Conservation (phyloP, 2,329 filamentous ascomycete species). For the Stemphylium lycopersici region DNA sequence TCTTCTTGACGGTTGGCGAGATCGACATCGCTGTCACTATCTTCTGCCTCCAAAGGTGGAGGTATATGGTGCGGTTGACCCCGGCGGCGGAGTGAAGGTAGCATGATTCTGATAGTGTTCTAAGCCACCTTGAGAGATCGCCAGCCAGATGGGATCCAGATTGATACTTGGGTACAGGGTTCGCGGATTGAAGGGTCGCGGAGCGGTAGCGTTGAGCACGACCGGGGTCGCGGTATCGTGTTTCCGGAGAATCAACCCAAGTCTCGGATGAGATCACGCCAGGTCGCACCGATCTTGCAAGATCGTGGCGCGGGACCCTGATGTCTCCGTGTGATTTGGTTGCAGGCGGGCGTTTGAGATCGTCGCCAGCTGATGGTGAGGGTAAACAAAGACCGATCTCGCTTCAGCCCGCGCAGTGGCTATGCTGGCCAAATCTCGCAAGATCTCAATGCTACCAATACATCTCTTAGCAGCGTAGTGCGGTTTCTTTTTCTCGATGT, state of each 20-base stretch:
- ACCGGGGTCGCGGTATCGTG: background rate
- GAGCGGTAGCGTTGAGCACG: background rate
- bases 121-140: conserved; percentile 10
- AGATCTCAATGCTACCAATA: background rate
- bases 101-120: conserved; percentile 25
- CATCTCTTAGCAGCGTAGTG: no score
- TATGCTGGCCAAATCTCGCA: background rate
- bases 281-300: background rate
- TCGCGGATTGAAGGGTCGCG: background rate
- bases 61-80: conserved; percentile 23
- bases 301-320: no score
- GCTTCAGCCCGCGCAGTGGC: no score
- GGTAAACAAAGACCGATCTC: background rate
- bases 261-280: background rate
- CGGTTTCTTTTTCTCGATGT: no score
- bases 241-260: background rate
- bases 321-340: background rate
- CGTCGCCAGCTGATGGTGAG: background rate
- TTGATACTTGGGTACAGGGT: background rate
- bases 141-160: background rate
- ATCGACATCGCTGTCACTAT: conserved; percentile 39
- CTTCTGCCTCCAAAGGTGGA: conserved; percentile 24
- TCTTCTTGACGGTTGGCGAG: conserved; percentile 19
- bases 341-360: background rate
- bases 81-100: conserved; percentile 36